Percentiles rank a stretch among this genome's conserved stretches.
phyloP scores from a whole-genome alignment of 306 rosid species.

The Begonia masoniana region DNA sequence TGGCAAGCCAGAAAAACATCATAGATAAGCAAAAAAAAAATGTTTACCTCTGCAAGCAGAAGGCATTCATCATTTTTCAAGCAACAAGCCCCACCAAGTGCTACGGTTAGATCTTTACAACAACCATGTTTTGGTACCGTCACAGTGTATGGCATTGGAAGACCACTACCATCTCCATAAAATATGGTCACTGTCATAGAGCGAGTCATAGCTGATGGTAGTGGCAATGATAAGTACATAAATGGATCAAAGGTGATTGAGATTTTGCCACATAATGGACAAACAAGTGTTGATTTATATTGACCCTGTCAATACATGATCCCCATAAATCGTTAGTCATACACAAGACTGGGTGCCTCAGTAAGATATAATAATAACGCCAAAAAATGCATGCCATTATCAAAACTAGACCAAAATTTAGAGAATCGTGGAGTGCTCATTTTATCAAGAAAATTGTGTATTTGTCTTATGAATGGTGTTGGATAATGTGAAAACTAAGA shows the following conservation, averaged over 20 bases:
- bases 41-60: conserved; percentile 79
- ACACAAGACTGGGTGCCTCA: no score
- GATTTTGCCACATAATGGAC: conserved; percentile 81
- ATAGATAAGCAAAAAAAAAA: conserved; percentile 7
- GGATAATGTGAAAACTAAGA: no score
- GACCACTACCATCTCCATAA: conserved; percentile 74
- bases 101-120: conserved; percentile 59
- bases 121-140: conserved; percentile 54
- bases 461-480: no score
- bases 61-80: conserved; percentile 81
- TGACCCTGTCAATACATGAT: conserved; percentile 52
- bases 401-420: no score
- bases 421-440: no score
- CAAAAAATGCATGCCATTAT: no score
- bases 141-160: conserved; percentile 86
- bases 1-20: neutral
- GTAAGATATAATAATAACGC: no score
- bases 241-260: conserved; percentile 97
- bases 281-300: conserved; percentile 94
- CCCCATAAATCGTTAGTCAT: no score
- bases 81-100: conserved; percentile 69
- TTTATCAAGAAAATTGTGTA: no score
- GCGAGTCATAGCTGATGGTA: conserved; percentile 83
- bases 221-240: conserved; percentile 93
- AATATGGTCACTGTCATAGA: conserved; percentile 70